phyloP scores from a whole-genome alignment of 768 basidiomycete species.

The Crepidotus variabilis region DNA sequence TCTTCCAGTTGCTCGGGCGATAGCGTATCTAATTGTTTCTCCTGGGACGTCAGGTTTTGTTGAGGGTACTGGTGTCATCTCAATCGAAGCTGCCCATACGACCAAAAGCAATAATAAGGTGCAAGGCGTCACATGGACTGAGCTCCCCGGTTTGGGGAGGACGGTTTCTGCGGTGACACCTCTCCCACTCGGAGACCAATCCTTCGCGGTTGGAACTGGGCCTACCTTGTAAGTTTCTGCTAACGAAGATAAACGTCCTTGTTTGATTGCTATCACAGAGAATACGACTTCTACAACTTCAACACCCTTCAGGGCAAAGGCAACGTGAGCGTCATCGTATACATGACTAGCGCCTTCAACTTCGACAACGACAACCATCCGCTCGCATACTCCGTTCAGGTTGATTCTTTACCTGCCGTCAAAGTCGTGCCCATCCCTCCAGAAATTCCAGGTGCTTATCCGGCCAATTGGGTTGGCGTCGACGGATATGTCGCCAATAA shows the following conservation, averaged over 20 bases:
- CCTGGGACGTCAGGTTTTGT: constrained; percentile 43
- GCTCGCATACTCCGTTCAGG: constrained; percentile 45
- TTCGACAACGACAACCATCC: constrained; percentile 45
- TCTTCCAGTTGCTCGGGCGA: background rate
- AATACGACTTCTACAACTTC: constrained; percentile 67
- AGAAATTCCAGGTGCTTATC: constrained; percentile 40
- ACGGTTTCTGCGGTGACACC: constrained; percentile 61
- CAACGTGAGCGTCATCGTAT: constrained; percentile 45
- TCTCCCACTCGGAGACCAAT: constrained; percentile 47
- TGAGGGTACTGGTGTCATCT: constrained; percentile 58
- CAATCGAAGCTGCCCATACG: constrained; percentile 64
- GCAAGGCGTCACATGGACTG: constrained; percentile 51
- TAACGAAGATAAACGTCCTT: background rate
- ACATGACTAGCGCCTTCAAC: constrained; percentile 52
- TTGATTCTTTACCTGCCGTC: constrained; percentile 41
- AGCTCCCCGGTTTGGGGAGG: constrained; percentile 56
- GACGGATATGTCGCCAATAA: constrained; percentile 54
- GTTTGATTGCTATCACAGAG: constrained; percentile 25
- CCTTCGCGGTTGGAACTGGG: constrained; percentile 60
- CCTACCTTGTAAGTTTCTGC: constrained; percentile 46
- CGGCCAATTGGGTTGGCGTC: constrained; percentile 40
- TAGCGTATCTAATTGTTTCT: background rate
- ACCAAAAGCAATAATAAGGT: constrained; percentile 40
- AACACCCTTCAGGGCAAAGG: constrained; percentile 37
- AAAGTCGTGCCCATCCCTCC: constrained; percentile 44